Evolutionary conservation across 1,284 basidiomycete species (phyloP), one percentile per base, ranked within the genome.

Genomic region (Anthracocystis walkeri): DNA sequence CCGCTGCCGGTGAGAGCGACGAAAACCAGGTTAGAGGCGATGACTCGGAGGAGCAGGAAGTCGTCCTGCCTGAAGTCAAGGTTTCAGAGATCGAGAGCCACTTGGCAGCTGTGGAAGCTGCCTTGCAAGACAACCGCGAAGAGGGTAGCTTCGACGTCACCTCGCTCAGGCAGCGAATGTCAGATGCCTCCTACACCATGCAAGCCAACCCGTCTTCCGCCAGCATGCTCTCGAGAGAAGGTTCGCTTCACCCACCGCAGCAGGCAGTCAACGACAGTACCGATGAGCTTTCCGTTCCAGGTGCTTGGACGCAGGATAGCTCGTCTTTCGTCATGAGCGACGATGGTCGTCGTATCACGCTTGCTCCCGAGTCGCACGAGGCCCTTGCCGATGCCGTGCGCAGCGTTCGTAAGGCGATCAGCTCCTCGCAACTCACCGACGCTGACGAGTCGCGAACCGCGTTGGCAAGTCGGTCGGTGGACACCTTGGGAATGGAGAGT

Each of bases 331-430:
- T 57, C 35, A 61, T 61, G 60, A 67, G 46, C 46, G 72, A 75
- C 31, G 72, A 75, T 31, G 63, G 59, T 12, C 59, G 58, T 20
- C 67, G 72, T 49, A 70, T 77, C 57, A 74, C 75, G 3, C 55
- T 77, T 5, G 63, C 70, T 3, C 67, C 75, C 7, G 67, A 74
- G 23, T 74, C 70, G 23, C 71, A 77, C 38, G 64, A 74, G n/a
- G 75, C 75, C 10, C 62, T 77, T 18, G 70, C 71, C 4, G 71
- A 77, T 51, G 75, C 75, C 4, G 75, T 77, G 8, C 70, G 75
- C 53, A 69, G 66, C 23, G 70, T 77, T 3, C 66, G 71, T 10
- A 50, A 35, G n/a, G 66, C 75, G 11, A 77, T 77, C 65, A 76
- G 74, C 64, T 72, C 65, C 25, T 76, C 74, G 45, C 74, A 76